Evolutionary conservation across 2,329 filamentous ascomycete genomes (phyloP).

Genomic region (Nemania sp.): DNA sequence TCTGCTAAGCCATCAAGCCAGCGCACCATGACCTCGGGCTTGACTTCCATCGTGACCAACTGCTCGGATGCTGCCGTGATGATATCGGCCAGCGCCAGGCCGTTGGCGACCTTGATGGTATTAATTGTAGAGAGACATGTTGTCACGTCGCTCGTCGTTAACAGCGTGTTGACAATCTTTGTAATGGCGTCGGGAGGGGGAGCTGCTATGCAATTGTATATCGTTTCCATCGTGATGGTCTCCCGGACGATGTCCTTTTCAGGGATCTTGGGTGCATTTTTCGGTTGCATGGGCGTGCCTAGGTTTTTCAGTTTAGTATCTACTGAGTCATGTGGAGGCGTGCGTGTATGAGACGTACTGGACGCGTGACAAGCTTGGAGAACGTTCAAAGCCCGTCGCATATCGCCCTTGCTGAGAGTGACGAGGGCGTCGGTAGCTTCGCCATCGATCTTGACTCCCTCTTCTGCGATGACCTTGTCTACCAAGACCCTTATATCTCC

Average conservation of each 20-base stretch:
- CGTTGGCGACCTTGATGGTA: conserved; percentile 84
- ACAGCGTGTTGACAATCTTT: conserved; percentile 84
- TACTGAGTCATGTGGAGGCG: background rate
- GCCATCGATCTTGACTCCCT: conserved; percentile 83
- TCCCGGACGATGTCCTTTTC: conserved; percentile 79
- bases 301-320: conserved; percentile 3
- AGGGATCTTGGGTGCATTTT: conserved; percentile 68
- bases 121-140: conserved; percentile 90
- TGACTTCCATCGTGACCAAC: conserved; percentile 83
- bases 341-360: conserved; percentile 64
- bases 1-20: conserved; percentile 94
- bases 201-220: conserved; percentile 97
- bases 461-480: conserved; percentile 89
- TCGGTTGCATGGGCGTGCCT: conserved; percentile 76
- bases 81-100: conserved; percentile 92
- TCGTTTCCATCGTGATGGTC: conserved; percentile 86
- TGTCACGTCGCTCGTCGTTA: conserved; percentile 87
- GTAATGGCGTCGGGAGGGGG: conserved; percentile 90
- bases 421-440: conserved; percentile 88
- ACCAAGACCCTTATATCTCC: conserved; percentile 86
- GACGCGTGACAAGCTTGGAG: conserved; percentile 96
- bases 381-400: conserved; percentile 94
- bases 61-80: conserved; percentile 88
- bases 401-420: conserved; percentile 90
- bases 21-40: conserved; percentile 84